phyloP scores from a whole-genome alignment of 352 stramenopile species.

The Phytophthora melonis region DNA sequence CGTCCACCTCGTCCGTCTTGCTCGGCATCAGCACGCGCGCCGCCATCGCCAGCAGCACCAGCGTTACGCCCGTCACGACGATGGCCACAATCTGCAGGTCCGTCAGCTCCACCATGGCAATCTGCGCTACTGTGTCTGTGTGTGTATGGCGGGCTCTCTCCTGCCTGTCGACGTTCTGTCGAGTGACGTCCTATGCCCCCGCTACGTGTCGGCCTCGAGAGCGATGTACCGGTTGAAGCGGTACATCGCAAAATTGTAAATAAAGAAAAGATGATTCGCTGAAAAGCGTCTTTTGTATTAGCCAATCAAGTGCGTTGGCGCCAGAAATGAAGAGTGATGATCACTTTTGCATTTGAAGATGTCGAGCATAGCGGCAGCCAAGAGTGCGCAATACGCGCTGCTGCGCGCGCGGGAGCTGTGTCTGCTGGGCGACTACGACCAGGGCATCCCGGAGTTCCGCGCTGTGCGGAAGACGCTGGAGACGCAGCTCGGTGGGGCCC shows the following conservation, averaged over 20 bases:
- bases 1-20: slow-evolving; percentile 75
- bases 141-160: slow-evolving; percentile 15
- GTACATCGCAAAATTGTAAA: neutral
- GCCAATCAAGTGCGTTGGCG: slow-evolving; percentile 24
- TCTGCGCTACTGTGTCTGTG: neutral
- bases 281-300: slow-evolving; percentile 8
- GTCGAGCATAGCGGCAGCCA: neutral
- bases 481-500: slow-evolving; percentile 35
- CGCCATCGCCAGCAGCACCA: slow-evolving; percentile 69
- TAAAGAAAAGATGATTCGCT: neutral
- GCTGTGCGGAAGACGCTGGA: slow-evolving; percentile 45
- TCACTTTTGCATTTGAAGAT: neutral
- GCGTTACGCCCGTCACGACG: slow-evolving; percentile 63
- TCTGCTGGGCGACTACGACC: slow-evolving; percentile 70
- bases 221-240: neutral
- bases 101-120: slow-evolving; percentile 53
- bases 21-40: slow-evolving; percentile 76
- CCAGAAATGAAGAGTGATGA: slow-evolving; percentile 9
- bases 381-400: slow-evolving; percentile 40
- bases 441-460: slow-evolving; percentile 54
- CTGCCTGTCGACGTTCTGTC: slow-evolving; percentile 5
- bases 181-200: slow-evolving; percentile 28
- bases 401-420: slow-evolving; percentile 70
- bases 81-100: slow-evolving; percentile 82
- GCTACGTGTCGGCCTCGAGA: slow-evolving; percentile 46